Conservation (phyloP, 176 grass and related monocot species). For the Tuctoria greenei region DNA sequence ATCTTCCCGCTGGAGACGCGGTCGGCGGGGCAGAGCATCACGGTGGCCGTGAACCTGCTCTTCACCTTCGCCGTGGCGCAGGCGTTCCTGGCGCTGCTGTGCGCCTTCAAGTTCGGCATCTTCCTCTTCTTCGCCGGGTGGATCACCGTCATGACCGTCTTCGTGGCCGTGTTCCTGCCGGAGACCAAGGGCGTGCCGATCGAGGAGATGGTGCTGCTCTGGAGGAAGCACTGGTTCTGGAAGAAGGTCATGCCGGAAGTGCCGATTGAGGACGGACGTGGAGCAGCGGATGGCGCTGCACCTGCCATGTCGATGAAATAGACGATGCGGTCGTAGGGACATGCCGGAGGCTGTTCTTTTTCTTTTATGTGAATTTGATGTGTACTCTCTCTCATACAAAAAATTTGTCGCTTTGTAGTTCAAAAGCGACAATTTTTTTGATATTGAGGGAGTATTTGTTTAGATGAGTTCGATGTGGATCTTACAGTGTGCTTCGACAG, state of each 20-base stretch:
- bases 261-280: conserved; percentile 44
- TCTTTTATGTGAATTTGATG: too few relatives aligned
- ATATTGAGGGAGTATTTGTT: too few relatives aligned
- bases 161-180: conserved; percentile 68
- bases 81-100: conserved; percentile 72
- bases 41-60: conserved; percentile 75
- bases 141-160: conserved; percentile 79
- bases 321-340: too few relatives aligned
- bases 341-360: too few relatives aligned
- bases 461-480: too few relatives aligned
- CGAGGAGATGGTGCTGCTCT: conserved; percentile 83
- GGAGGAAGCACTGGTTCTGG: conserved; percentile 96
- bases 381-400: too few relatives aligned
- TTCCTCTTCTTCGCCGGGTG: conserved; percentile 91
- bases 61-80: conserved; percentile 83
- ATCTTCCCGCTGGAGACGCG: conserved; percentile 90
- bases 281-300: background rate
- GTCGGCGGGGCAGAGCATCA: conserved; percentile 95
- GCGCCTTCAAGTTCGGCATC: conserved; percentile 77
- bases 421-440: too few relatives aligned
- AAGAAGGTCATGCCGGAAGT: conserved; percentile 55
- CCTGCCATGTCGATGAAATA: background rate
- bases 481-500: too few relatives aligned
- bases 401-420: too few relatives aligned
- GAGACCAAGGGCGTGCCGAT: conserved; percentile 92